Evolutionary conservation across 441 rosid genomes (phyloP).

Genomic region (Bruguiera hainesii): DNA sequence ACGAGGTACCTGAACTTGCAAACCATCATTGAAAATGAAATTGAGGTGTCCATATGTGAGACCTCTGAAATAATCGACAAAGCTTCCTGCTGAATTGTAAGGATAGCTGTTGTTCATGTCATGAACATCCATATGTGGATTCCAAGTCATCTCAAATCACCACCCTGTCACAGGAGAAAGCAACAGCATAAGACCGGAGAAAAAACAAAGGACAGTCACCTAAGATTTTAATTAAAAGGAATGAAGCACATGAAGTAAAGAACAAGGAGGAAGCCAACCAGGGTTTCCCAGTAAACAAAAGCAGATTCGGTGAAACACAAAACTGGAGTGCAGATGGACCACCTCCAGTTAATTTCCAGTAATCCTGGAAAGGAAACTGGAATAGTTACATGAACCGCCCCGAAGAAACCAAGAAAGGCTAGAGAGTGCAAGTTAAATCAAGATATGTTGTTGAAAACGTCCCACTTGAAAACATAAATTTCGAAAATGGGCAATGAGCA

Average conservation of each 20-base stretch:
- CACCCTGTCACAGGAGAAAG: constrained; percentile 19
- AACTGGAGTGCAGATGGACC: constrained; percentile 5
- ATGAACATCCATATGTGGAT: constrained; percentile 49
- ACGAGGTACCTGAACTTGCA: constrained; percentile 57
- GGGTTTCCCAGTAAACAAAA: neutral
- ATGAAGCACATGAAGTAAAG: neutral
- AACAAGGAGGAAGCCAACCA: constrained; percentile 12
- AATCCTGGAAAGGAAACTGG: constrained; percentile 18
- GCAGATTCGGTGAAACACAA: constrained; percentile 11
- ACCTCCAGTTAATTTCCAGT: neutral
- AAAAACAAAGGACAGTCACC: neutral
- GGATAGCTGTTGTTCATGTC: constrained; percentile 47
- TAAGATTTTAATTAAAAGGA: neutral
- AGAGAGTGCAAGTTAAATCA: neutral
- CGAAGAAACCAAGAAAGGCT: neutral
- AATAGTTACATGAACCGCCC: too few species aligned
- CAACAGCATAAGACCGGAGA: constrained; percentile 9
- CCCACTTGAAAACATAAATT: too few species aligned
- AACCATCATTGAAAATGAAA: constrained; percentile 64
- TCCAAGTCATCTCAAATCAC: constrained; percentile 54
- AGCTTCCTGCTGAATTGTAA: constrained; percentile 70
- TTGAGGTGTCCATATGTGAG: constrained; percentile 76
- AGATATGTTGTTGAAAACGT: neutral
- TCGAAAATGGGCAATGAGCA: too few species aligned
- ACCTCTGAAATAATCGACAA: constrained; percentile 75